Percentiles rank a stretch among this genome's conserved stretches.
These are phyloP conservation scores for Aspergillus sparsus DNA, from an alignment of 495 filamentous ascomycete genomes.

Conservation along the genomic window DNA sequence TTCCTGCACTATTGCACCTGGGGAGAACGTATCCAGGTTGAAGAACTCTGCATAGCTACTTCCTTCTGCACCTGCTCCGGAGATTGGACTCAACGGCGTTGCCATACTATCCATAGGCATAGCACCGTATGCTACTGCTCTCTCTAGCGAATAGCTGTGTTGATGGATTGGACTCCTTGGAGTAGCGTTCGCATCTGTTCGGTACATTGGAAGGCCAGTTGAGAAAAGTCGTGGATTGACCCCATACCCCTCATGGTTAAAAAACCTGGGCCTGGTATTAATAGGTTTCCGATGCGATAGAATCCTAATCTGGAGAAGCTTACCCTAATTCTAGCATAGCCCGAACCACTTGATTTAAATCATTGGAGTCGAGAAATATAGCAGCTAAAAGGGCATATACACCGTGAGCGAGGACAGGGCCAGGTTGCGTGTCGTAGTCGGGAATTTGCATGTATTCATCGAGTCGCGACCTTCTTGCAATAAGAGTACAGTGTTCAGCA, in stretches of 20 bases:
- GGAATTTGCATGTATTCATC: neutral
- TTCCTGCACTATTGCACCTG: neutral
- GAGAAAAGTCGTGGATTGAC: neutral
- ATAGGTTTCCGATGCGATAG: neutral
- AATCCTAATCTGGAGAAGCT: neutral
- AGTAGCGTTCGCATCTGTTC: neutral
- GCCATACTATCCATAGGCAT: too few species aligned
- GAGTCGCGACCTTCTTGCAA: neutral
- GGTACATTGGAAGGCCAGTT: neutral
- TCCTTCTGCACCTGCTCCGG: neutral
- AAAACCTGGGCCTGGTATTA: neutral
- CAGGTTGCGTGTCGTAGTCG: neutral
- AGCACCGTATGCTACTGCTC: neutral
- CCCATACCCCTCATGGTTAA: neutral
- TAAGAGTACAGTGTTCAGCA: neutral
- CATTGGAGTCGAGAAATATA: neutral
- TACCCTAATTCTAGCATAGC: neutral
- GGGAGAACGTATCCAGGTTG: neutral
- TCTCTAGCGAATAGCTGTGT: neutral
- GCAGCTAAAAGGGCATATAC: neutral
- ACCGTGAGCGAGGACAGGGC: neutral
- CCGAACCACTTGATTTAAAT: constrained; percentile 1
- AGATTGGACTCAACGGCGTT: neutral
- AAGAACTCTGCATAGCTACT: neutral
- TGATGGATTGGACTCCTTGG: neutral